Evolutionary conservation across 2,329 filamentous ascomycete genomes (phyloP), one percentile per base, ranked within the genome.

Genomic region (Fusarium floridanum): DNA sequence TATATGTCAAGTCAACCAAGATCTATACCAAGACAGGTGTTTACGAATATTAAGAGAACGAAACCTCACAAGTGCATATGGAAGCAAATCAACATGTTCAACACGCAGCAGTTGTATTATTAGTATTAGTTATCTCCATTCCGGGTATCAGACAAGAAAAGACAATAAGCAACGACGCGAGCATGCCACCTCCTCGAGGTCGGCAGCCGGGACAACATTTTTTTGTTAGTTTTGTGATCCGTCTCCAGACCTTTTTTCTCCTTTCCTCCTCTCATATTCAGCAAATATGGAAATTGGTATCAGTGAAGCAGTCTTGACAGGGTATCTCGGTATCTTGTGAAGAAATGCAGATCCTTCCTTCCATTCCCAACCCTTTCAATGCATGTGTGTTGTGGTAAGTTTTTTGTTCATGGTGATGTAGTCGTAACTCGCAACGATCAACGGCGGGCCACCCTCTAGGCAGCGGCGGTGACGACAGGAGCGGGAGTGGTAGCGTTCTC

Each of bases 331-430:
- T 84, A 84, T 84, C 83, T 84, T 83, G 81, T 81, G 81, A 83
- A 83, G 80, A 88, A 88, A 89, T 88, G 86, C 87, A 88, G 84
- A 87, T 85, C 85, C 80, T 78, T 84, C 82, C 82, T 82, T 83
- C 85, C 86, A 83, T 85, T 83, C 85, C 85, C 80, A 83, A 83
- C 84, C 84, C 83, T 82, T 81, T 80, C 81, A 82, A 78, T 79
- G 76, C 78, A 77, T 80, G 79, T 80, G 78, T 78, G 77, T 76
- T 78, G 76, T 72, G 39, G 56, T 72, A 22, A n/a, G n/a, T 73
- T 75, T 74, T 77, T 74, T 70, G 76, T 77, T 74, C 68, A 72
- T 76, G 64, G 73, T 77, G 67, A 70, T 66, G 66, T 43, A 70
- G 69, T 75, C 72, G 69, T 74, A 72, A 77, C 70, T 79, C 75